Evolutionary conservation across 148 eudicot genomes (phyloP).

Genomic region (Silene uniflora): DNA sequence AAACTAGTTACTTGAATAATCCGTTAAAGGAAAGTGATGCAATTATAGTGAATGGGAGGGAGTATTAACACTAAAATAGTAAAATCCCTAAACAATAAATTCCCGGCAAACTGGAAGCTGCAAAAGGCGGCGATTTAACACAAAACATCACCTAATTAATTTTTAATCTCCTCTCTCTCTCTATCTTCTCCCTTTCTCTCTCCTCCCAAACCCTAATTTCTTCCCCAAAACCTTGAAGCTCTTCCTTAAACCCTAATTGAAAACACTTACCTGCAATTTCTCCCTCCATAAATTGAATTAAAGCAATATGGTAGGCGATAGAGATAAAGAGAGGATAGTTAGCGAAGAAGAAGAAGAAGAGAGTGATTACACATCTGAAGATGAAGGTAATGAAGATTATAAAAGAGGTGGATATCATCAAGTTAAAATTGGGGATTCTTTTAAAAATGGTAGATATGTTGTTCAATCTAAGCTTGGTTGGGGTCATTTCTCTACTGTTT

Average conservation of each 20-base stretch:
- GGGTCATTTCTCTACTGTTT: slow-evolving; percentile 93
- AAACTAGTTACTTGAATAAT: too few species aligned
- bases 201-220: slow-evolving; percentile 28
- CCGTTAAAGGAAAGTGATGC: too few species aligned
- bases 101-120: slow-evolving; percentile 23
- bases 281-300: too few species aligned
- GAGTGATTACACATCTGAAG: slow-evolving; percentile 41
- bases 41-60: too few species aligned
- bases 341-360: slow-evolving; percentile 21
- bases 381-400: slow-evolving; percentile 46
- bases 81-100: not conserved
- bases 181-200: not conserved
- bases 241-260: not conserved
- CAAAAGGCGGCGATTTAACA: slow-evolving; percentile 12
- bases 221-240: not conserved
- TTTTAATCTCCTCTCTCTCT: not conserved
- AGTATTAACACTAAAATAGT: too few species aligned
- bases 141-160: not conserved
- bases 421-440: slow-evolving; percentile 60
- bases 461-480: slow-evolving; percentile 88
- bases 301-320: slow-evolving; percentile 25
- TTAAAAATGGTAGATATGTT: slow-evolving; percentile 58
- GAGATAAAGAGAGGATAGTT: slow-evolving; percentile 17
- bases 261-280: not conserved
- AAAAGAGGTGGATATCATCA: slow-evolving; percentile 70